Evolutionary conservation across 345 rosid genomes (phyloP).

Genomic region (Carallia pectinifolia): DNA sequence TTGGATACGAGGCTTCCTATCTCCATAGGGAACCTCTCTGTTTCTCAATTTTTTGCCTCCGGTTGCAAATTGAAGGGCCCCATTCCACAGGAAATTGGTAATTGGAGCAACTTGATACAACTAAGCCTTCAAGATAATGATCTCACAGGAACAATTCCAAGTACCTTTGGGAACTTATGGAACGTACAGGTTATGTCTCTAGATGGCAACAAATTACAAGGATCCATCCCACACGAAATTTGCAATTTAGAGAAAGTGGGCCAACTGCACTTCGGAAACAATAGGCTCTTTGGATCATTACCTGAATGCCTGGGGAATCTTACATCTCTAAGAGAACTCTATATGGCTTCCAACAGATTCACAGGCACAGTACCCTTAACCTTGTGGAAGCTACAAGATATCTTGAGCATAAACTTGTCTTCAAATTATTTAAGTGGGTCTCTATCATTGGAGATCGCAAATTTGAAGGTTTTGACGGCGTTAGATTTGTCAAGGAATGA

Average conservation of each 20-base stretch:
- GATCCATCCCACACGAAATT: background rate
- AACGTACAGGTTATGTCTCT: background rate
- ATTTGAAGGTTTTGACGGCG: background rate
- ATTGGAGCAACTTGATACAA: background rate
- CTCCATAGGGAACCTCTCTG: constrained; percentile 9
- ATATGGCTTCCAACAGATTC: background rate
- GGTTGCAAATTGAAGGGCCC: constrained; percentile 15
- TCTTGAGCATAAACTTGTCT: background rate
- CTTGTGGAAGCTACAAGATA: background rate
- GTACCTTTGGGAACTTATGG: background rate
- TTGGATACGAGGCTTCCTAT: background rate
- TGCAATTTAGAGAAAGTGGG: background rate
- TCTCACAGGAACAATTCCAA: constrained; percentile 11
- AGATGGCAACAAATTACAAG: background rate
- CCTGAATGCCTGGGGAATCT: constrained; percentile 1
- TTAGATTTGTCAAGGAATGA: constrained; percentile 22
- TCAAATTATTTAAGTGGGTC: constrained; percentile 16
- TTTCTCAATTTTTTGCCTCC: background rate
- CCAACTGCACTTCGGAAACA: background rate
- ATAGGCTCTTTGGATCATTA: background rate
- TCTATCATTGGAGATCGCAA: constrained; percentile 13
- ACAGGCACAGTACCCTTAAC: background rate
- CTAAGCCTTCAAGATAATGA: background rate
- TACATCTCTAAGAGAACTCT: background rate
- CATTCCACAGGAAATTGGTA: constrained; percentile 9